Conservation (phyloP, 2,329 filamentous ascomycete genomes). For the Ophiostoma piceae region DNA sequence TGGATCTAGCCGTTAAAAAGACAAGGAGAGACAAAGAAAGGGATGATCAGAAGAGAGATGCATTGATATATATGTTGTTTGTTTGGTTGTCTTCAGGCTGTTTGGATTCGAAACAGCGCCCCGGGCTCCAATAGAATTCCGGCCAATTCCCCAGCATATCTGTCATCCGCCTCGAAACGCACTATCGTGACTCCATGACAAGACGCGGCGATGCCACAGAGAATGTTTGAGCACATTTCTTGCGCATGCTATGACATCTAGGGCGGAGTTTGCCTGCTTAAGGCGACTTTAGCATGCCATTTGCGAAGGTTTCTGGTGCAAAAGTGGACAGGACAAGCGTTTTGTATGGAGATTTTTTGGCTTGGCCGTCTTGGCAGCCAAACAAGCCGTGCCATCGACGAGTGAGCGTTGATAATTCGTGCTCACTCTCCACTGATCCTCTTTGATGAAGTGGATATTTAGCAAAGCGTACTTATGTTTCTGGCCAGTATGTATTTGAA, state of each 20-base stretch:
- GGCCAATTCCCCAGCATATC: neutral
- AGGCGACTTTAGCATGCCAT: neutral
- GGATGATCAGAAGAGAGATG: neutral
- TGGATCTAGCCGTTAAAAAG: neutral
- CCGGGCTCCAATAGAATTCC: neutral
- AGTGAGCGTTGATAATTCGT: neutral
- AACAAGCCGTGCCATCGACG: neutral
- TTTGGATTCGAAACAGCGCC: neutral
- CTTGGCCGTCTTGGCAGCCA: slow-evolving; percentile 3
- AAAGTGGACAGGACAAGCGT: neutral
- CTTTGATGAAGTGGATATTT: slow-evolving; percentile 5
- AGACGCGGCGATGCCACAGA: slow-evolving; percentile 13
- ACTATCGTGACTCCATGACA: neutral
- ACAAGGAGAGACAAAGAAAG: neutral
- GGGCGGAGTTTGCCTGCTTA: neutral
- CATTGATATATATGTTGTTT: neutral
- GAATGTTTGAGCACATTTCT: slow-evolving; percentile 16
- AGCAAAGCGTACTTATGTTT: neutral
- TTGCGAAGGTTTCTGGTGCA: slow-evolving; percentile 12
- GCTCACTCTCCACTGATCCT: neutral
- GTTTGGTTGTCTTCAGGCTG: neutral
- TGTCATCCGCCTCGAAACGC: slow-evolving; percentile 1
- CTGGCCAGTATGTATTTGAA: neutral
- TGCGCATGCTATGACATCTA: neutral
- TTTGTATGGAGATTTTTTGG: neutral